Evolutionary conservation across 306 rosid genomes (phyloP).

Genomic region (Aeschynomene evenia): DNA sequence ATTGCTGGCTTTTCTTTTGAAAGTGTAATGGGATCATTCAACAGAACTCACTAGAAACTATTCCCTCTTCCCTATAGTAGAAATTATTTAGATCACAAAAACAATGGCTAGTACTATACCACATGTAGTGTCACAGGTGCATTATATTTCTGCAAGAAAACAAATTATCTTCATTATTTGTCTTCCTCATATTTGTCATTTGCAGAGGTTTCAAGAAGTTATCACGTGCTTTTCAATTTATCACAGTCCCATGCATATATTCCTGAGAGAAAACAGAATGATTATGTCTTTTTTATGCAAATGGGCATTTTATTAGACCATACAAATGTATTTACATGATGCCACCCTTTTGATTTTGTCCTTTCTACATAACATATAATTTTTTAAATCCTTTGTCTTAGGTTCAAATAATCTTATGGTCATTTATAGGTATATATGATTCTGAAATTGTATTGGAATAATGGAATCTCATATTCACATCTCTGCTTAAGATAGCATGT

Average conservation of each 20-base stretch:
- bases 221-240: conserved; percentile 42
- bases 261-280: conserved; percentile 32
- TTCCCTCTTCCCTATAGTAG: conserved; percentile 13
- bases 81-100: conserved; percentile 21
- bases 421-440: background rate
- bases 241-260: conserved; percentile 40
- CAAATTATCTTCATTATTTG: conserved; percentile 34
- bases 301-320: conserved; percentile 20
- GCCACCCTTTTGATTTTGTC: conserved; percentile 31
- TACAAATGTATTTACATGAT: conserved; percentile 13
- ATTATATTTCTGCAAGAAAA: conserved; percentile 24
- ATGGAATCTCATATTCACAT: conserved; percentile 29
- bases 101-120: conserved; percentile 19
- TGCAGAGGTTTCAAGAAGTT: conserved; percentile 36
- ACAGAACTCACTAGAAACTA: conserved; percentile 10
- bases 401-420: background rate
- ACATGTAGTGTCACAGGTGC: conserved; percentile 29
- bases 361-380: background rate
- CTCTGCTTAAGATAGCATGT: conserved; percentile 17
- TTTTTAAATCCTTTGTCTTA: background rate
- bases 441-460: conserved; percentile 20
- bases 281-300: conserved; percentile 26
- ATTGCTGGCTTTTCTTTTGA: background rate
- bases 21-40: background rate
- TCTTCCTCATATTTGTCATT: conserved; percentile 23